Percentiles rank a stretch among this genome's conserved stretches.
These are phyloP conservation scores for Cladosporium sp. DNA, from an alignment of 2,329 filamentous ascomycete genomes.

Conservation along the genomic window DNA sequence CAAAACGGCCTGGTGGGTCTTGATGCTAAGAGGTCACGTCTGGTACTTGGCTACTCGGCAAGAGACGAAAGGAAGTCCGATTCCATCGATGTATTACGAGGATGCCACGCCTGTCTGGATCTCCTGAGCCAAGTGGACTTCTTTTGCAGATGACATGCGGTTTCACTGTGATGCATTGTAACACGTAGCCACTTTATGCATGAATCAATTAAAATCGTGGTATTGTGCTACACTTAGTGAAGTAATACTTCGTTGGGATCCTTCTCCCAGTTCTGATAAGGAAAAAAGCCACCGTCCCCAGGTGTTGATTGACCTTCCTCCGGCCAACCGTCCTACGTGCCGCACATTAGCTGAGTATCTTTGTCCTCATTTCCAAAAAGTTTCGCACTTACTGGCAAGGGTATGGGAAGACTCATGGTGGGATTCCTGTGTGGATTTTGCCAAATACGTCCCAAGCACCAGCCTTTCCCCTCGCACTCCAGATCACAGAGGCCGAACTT, in stretches of 20 bases:
- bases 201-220: too few relatives aligned
- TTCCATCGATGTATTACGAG: too few relatives aligned
- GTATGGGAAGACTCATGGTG: neutral
- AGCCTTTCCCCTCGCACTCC: slow-evolving; percentile 5
- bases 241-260: neutral
- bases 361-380: too few relatives aligned
- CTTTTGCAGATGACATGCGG: too few relatives aligned
- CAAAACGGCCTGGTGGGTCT: too few relatives aligned
- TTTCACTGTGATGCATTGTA: too few relatives aligned
- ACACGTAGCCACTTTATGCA: too few relatives aligned
- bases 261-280: neutral
- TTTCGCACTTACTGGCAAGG: neutral
- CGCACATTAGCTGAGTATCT: too few relatives aligned
- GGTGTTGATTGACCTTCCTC: neutral
- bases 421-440: neutral
- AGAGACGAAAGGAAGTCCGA: too few relatives aligned
- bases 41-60: too few relatives aligned
- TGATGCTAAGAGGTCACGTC: too few relatives aligned
- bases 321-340: neutral
- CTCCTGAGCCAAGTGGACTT: too few relatives aligned
- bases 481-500: slow-evolving; percentile 11
- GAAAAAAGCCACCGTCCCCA: neutral
- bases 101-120: neutral
- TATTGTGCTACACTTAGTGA: neutral
- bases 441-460: neutral